These are phyloP conservation scores for Iris macrosiphon DNA, from an alignment of 106 monocot genomes.

Conservation along the genomic window DNA sequence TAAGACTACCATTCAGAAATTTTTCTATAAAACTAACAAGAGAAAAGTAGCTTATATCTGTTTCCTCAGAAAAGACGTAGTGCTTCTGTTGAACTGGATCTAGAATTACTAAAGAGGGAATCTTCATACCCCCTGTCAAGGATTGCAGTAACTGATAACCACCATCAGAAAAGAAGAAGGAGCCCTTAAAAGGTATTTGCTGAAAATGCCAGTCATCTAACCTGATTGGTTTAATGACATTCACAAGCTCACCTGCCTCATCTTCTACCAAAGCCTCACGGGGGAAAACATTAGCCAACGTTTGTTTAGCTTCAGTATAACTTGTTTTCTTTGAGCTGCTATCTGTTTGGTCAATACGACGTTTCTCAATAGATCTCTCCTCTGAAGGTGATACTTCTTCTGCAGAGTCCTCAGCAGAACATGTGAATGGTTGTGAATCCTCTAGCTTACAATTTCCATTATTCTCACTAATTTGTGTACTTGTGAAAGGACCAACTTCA, in stretches of 20 bases:
- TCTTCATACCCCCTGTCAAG: conserved; percentile 51
- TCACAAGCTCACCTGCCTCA: conserved; percentile 4
- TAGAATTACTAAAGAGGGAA: conserved; percentile 75
- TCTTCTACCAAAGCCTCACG: conserved; percentile 1
- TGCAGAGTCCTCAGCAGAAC: conserved; percentile 12
- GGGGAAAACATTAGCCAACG: conserved; percentile 1
- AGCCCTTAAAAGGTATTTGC: conserved; percentile 35
- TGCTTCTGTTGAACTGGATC: conserved; percentile 65
- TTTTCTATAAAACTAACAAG: conserved; percentile 45
- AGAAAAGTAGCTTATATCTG: conserved; percentile 42
- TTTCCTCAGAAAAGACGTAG: conserved; percentile 47
- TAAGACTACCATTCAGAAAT: conserved; percentile 66
- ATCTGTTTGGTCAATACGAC: conserved; percentile 11
- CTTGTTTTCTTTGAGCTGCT: conserved; percentile 4
- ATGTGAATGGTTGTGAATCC: conserved; percentile 3
- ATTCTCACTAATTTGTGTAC: conserved; percentile 9
- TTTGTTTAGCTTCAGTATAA: not conserved
- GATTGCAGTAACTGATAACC: conserved; percentile 52
- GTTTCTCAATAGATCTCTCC: conserved; percentile 14
- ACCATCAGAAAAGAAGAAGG: conserved; percentile 78
- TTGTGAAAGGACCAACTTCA: not conserved
- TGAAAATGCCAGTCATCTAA: conserved; percentile 11
- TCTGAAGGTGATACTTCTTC: conserved; percentile 7
- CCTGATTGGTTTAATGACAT: not conserved
- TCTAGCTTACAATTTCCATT: conserved; percentile 8